Evolutionary conservation across 768 basidiomycete species (phyloP), one percentile per base, ranked within the genome.

Genomic region (Cytidiella melzeri): DNA sequence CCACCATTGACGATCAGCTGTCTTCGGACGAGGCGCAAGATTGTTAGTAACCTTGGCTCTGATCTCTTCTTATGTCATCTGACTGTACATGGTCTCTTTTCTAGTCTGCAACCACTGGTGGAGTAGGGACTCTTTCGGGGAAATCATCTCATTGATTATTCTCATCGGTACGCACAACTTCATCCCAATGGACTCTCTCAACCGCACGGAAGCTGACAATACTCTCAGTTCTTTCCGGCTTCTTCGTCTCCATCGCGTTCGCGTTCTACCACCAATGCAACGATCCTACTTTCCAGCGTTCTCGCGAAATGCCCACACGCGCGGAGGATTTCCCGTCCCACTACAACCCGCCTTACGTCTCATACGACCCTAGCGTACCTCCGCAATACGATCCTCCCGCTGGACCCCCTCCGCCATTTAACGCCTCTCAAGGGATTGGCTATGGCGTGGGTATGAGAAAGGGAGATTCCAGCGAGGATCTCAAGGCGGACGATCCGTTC

Each of bases 241-340:
- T 91, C 51, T 88, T 90, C 72, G 74, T 77, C n/a, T 54, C 73
- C 42, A 57, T 87, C 56, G 77, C 82, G 2, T 85, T 84, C 61
- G 72, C 75, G 12, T 93, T 83, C 70, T 81, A 85, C 60, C 82
- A 83, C 20, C 90, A 93, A 66, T 60, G 81, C 1, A 74, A 82
- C 27, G 84, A 90, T 63, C 89, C 90, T 1, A 64, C 75, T 3
- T 74, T 67, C 45, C 83, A 84, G 61, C 56, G 72, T 37, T 59
- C 66, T 11, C 79, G 80, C 37, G 43, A 62, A n/a, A 81, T 54
- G 52, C 69, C 49, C 18, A 63, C 63, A 49, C 71, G 55, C 10
- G 37, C 34, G n/a, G 34, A 48, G 26, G 66, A 57, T 26, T 66
- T 69, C 57, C 76, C 81, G 1, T 57, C 71, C 2, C 75, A 79